Conservation (phyloP, 495 filamentous ascomycete genomes). For the Parmelia sp. region DNA sequence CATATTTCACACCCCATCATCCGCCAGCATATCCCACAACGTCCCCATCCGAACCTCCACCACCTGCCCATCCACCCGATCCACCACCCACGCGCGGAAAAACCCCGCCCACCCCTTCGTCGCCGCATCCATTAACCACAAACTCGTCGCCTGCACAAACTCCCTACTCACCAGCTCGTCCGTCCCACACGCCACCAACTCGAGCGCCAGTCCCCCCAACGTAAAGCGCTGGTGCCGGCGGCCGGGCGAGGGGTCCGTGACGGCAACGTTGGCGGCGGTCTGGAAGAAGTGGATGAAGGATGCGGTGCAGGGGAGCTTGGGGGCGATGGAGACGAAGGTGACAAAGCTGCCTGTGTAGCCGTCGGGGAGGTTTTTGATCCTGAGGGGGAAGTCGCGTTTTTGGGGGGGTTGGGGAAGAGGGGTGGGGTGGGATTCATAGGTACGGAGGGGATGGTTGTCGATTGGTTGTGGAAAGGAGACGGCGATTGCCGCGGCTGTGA, state of each 20-base stretch:
- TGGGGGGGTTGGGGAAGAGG: background rate
- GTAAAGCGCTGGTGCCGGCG: slow-evolving; percentile 1
- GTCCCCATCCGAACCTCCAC: slow-evolving; percentile 1
- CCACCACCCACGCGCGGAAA: background rate
- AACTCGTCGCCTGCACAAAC: slow-evolving; percentile 3
- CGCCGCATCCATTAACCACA: slow-evolving; percentile 9
- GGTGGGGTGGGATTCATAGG: background rate
- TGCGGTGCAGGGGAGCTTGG: background rate
- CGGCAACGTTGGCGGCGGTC: background rate
- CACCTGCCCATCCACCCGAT: background rate
- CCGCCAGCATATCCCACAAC: background rate
- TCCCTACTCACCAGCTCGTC: background rate
- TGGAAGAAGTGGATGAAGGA: slow-evolving; percentile 3
- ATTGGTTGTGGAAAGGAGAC: background rate
- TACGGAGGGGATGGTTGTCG: background rate
- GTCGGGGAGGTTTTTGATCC: background rate
- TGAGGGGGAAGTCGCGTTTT: background rate
- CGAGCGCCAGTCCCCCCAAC: slow-evolving; percentile 3
- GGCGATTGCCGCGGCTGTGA: slow-evolving; percentile 5
- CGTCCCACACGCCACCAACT: background rate
- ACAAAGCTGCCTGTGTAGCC: background rate
- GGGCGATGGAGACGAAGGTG: background rate
- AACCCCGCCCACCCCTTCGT: slow-evolving; percentile 4
- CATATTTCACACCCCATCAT: background rate
- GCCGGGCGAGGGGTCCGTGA: background rate